Percentiles rank a stretch among this genome's conserved stretches.
Conservation (phyloP, 768 basidiomycete genomes). For the Pisolithus tinctorius region DNA sequence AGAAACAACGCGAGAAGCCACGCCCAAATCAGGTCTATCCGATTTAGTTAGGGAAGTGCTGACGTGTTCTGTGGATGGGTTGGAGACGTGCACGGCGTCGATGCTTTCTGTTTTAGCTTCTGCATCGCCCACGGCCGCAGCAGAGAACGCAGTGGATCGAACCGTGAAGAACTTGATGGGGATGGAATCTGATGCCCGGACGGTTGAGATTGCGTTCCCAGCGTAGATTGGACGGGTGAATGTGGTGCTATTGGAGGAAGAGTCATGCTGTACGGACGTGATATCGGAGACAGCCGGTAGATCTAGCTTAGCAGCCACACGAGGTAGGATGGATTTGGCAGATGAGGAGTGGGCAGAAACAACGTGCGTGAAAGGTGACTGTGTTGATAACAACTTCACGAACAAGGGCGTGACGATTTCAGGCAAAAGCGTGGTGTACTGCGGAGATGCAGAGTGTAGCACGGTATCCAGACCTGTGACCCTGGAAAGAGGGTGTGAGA, state of each 20-base stretch:
- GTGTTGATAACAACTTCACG: slow-evolving; percentile 60
- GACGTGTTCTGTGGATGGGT: slow-evolving; percentile 51
- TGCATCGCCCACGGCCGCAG: slow-evolving; percentile 42
- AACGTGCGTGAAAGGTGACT: slow-evolving; percentile 77
- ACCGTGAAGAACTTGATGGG: slow-evolving; percentile 93
- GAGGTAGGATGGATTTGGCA: slow-evolving; percentile 89
- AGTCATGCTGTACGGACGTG: slow-evolving; percentile 70
- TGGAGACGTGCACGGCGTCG: slow-evolving; percentile 55
- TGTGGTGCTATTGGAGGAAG: slow-evolving; percentile 63
- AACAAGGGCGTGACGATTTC: slow-evolving; percentile 81
- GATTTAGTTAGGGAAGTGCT: slow-evolving; percentile 79
- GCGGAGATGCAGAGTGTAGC: slow-evolving; percentile 62
- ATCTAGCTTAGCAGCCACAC: slow-evolving; percentile 85
- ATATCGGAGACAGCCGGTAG: slow-evolving; percentile 90
- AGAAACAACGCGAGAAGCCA: slow-evolving; percentile 84
- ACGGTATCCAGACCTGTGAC: slow-evolving; percentile 61
- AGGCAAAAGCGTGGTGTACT: slow-evolving; percentile 63
- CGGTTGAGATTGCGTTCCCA: slow-evolving; percentile 93
- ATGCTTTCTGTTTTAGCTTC: slow-evolving; percentile 56
- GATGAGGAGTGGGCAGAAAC: slow-evolving; percentile 88
- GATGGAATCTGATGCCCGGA: slow-evolving; percentile 71
- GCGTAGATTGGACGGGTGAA: slow-evolving; percentile 96
- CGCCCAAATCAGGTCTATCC: slow-evolving; percentile 86
- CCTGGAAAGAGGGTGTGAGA: slow-evolving; percentile 31
- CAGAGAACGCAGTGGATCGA: slow-evolving; percentile 82